Percentiles rank a stretch among this genome's conserved stretches.
Evolutionary conservation across 2,329 filamentous ascomycete genomes (phyloP).

Genomic region (Escovopsis sp.): DNA sequence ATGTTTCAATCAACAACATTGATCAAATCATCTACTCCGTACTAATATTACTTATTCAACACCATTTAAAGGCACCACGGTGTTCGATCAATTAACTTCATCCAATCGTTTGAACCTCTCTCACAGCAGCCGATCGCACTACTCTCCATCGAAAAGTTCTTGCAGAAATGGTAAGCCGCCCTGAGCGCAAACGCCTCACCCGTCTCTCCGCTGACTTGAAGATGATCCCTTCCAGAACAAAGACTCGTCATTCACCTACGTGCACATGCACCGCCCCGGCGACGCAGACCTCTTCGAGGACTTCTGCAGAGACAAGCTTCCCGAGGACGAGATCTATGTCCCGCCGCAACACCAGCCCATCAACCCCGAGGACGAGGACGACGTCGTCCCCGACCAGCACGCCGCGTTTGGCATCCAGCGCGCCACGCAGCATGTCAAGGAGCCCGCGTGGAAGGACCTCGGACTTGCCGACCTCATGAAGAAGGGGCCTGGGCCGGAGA

Average conservation of each 20-base stretch:
- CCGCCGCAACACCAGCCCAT: conserved; percentile 64
- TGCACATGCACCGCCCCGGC: conserved; percentile 58
- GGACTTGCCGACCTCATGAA: conserved; percentile 58
- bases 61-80: too few relatives aligned
- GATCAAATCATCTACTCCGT: too few relatives aligned
- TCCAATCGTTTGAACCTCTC: too few relatives aligned
- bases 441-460: conserved; percentile 67
- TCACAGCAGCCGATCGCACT: too few relatives aligned
- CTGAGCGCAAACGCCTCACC: not conserved
- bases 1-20: too few relatives aligned
- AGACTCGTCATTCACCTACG: conserved; percentile 59
- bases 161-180: too few relatives aligned
- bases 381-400: conserved; percentile 78
- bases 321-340: conserved; percentile 73
- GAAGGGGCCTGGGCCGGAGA: conserved; percentile 33
- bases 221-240: conserved; percentile 38
- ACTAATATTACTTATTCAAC: too few relatives aligned
- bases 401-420: conserved; percentile 76
- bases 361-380: conserved; percentile 79
- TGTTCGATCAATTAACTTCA: too few relatives aligned
- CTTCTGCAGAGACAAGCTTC: conserved; percentile 55
- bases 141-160: too few relatives aligned
- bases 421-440: conserved; percentile 56
- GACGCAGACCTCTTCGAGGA: conserved; percentile 70
- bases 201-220: too few relatives aligned